Percentiles rank a stretch among this genome's conserved stretches.
Evolutionary conservation across 2,329 filamentous ascomycete species (phyloP).

Genomic region (Phoma herbarum): DNA sequence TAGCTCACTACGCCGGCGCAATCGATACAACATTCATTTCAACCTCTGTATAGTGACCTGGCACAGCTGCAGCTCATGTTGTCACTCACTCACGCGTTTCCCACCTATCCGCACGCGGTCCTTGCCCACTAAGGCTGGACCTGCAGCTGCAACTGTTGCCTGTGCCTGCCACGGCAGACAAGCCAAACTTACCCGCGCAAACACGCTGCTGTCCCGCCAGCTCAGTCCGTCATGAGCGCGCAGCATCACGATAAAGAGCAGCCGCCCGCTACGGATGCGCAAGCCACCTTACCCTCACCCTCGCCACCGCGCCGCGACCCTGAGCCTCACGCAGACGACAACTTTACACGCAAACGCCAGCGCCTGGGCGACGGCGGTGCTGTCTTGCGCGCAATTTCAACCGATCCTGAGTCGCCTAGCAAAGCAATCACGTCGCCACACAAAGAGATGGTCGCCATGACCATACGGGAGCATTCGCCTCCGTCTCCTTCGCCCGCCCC

Average conservation of each 20-base stretch:
- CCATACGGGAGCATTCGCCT: conserved; percentile 50
- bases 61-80: conserved; percentile 39
- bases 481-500: conserved; percentile 37
- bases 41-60: conserved; percentile 6
- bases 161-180: conserved; percentile 30
- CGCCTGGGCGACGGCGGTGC: conserved; percentile 51
- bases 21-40: conserved; percentile 58
- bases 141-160: conserved; percentile 34
- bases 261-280: conserved; percentile 43
- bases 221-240: conserved; percentile 45
- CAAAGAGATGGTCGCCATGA: conserved; percentile 49
- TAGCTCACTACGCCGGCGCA: conserved; percentile 80
- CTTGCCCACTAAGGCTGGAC: conserved; percentile 36
- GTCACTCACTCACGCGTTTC: conserved; percentile 25
- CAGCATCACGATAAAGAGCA: conserved; percentile 47
- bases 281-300: conserved; percentile 35
- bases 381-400: conserved; percentile 43
- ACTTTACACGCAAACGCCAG: conserved; percentile 58
- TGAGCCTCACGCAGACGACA: conserved; percentile 56
- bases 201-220: conserved; percentile 22
- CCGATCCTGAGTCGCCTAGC: conserved; percentile 31
- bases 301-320: conserved; percentile 54
- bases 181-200: conserved; percentile 29
- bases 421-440: conserved; percentile 25
- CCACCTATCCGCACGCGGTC: conserved; percentile 32